Conservation (phyloP, 306 rosid genomes). For the Prunus salicina region DNA sequence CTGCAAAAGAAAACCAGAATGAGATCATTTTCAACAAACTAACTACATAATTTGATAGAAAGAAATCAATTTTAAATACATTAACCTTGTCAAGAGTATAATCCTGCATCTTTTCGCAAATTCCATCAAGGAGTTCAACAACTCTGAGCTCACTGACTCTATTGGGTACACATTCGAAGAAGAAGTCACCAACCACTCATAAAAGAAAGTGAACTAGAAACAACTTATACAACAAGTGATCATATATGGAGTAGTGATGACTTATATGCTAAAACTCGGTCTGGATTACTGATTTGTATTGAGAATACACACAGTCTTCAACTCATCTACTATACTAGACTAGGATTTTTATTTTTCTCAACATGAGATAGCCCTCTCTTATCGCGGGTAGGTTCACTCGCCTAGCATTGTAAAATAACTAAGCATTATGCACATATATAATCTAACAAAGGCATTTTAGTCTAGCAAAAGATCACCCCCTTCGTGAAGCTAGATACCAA, state of each 20-base stretch:
- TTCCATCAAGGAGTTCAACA: slow-evolving; percentile 92
- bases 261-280: not conserved
- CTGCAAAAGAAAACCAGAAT: slow-evolving; percentile 41
- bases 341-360: not conserved
- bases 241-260: slow-evolving; percentile 9
- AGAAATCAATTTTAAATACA: slow-evolving; percentile 4
- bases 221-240: slow-evolving; percentile 18
- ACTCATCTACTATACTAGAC: not conserved
- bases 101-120: slow-evolving; percentile 94
- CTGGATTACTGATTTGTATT: not conserved
- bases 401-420: not conserved
- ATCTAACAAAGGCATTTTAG: not conserved
- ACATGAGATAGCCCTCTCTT: not conserved
- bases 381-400: not conserved
- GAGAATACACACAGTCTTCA: not conserved
- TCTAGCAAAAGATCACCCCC: not conserved
- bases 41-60: not conserved
- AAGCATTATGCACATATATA: not conserved
- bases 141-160: slow-evolving; percentile 87
- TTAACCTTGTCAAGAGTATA: slow-evolving; percentile 70
- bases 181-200: slow-evolving; percentile 1
- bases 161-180: slow-evolving; percentile 22
- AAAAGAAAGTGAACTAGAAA: not conserved
- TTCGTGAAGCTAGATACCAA: not conserved
- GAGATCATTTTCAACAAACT: not conserved